Conservation (phyloP, 192 early-diverging fungal species). For the Nowakowskiella sp. region DNA sequence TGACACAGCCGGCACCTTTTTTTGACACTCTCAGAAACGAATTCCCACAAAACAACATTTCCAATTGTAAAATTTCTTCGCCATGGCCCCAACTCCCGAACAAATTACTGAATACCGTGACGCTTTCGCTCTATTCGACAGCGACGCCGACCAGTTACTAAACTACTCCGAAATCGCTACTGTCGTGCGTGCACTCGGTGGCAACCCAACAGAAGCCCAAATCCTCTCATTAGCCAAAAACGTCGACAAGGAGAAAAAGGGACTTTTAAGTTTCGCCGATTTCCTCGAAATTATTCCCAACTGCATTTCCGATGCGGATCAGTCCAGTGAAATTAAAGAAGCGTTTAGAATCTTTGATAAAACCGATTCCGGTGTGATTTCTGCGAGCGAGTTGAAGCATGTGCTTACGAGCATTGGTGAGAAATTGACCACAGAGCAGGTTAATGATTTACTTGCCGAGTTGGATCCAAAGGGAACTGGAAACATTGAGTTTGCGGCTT, state of each 20-base stretch:
- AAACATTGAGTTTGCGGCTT: conserved; percentile 90
- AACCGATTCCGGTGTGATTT: conserved; percentile 90
- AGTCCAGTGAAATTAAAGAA: conserved; percentile 67
- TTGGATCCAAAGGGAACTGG: conserved; percentile 93
- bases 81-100: no score
- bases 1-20: no score
- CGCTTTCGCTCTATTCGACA: conserved; percentile 89
- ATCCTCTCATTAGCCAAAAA: conserved; percentile 92
- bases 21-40: no score
- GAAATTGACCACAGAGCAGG: conserved; percentile 69
- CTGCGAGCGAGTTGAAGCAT: conserved; percentile 79
- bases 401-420: conserved; percentile 91
- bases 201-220: conserved; percentile 88
- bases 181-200: conserved; percentile 88
- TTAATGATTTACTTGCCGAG: conserved; percentile 88
- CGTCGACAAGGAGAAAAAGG: conserved; percentile 90
- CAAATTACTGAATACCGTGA: conserved; percentile 83
- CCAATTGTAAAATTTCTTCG: no score
- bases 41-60: no score
- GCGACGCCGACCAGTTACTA: conserved; percentile 91
- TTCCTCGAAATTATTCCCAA: conserved; percentile 69
- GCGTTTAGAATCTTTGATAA: conserved; percentile 97
- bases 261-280: conserved; percentile 89
- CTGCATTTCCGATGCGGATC: not conserved
- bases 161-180: conserved; percentile 89